Base-by-base conservation (phyloP, 352 stramenopile species). In the Pythium phragmitis region DNA sequence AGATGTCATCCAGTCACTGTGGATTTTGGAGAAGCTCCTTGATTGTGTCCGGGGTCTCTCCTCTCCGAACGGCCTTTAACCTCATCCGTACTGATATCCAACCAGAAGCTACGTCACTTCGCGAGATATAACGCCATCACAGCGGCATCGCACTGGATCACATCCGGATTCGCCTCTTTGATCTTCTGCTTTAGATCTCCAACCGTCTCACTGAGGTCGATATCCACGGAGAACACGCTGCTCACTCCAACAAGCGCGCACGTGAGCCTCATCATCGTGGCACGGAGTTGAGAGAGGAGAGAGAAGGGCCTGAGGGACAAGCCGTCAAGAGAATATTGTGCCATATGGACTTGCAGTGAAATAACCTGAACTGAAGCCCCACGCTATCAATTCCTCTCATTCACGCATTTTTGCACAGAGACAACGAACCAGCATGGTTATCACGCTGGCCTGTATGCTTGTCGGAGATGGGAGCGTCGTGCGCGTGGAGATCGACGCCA, bases 41-140 rank as follows among this genome's bases (percentile, higher is more conserved):
- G 43, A 67, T 67, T 54, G 17, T 17, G 33, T 70, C 50, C 1
- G 21, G 45, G 57, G 33, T 28, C 47, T 50, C 36, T 39, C 39
- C 59, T 34, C 34, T 46, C 60, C 63, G 43, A 70, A 43, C 39
- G 48, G 46, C 17, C 50, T 48, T 2, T 60, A 17, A 21, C 43
- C 55, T 48, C 28, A 16, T 46, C 63, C n/a, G 65, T 45, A 1
- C 17, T 30, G 4, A 14, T 30, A 46, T 63, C 68, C 57, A 76
- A 47, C 70, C 63, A 76, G 34, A 19, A 23, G 48, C 37, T 46
- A 42, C 28, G 30, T 46, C 67, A 48, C 60, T 41, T 61, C 43
- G 69, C 60, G 55, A 80, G 67, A 43, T 66, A 77, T 43, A 80
- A 64, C 63, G 65, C 43, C 63, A 77, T 33, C 14, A 51, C 7